These are phyloP conservation scores for Fusarium hainanense DNA, from an alignment of 2,329 filamentous ascomycete genomes.

Conservation along the genomic window DNA sequence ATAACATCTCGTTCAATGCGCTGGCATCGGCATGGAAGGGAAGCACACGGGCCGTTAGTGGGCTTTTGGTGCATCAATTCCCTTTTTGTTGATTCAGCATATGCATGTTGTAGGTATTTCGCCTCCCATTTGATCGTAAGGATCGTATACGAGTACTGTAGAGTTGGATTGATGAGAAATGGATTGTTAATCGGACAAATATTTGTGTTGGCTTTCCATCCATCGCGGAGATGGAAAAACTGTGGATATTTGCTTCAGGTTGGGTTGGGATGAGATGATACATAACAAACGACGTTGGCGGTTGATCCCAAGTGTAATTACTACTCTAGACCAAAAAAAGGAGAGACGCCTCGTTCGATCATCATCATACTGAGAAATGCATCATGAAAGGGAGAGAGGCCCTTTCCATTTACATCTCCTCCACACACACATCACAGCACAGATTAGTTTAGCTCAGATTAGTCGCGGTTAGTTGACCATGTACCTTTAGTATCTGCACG, in stretches of 20 bases:
- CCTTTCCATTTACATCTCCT: slow-evolving; percentile 6
- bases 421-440: slow-evolving; percentile 23
- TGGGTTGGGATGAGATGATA: slow-evolving; percentile 23
- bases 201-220: not conserved
- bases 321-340: not conserved
- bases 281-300: slow-evolving; percentile 1
- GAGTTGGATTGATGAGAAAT: not conserved
- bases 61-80: slow-evolving; percentile 26
- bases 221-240: slow-evolving; percentile 1
- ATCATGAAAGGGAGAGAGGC: slow-evolving; percentile 21
- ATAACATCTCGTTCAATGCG: slow-evolving; percentile 4
- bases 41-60: slow-evolving; percentile 39
- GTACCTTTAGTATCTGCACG: slow-evolving; percentile 16
- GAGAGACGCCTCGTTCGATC: not conserved
- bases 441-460: not conserved
- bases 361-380: slow-evolving; percentile 5
- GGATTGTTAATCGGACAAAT: not conserved
- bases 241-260: slow-evolving; percentile 20
- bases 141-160: not conserved
- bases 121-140: slow-evolving; percentile 3
- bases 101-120: not conserved
- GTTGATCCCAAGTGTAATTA: slow-evolving; percentile 1
- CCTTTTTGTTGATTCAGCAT: not conserved
- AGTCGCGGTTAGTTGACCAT: slow-evolving; percentile 1
- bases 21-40: slow-evolving; percentile 21